A percentile compares a stretch with the other conserved stretches of the same genome.
These are phyloP conservation scores for Pestalotiopsis sp. DNA, from an alignment of 2,329 filamentous ascomycete genomes.

Conservation along the genomic window DNA sequence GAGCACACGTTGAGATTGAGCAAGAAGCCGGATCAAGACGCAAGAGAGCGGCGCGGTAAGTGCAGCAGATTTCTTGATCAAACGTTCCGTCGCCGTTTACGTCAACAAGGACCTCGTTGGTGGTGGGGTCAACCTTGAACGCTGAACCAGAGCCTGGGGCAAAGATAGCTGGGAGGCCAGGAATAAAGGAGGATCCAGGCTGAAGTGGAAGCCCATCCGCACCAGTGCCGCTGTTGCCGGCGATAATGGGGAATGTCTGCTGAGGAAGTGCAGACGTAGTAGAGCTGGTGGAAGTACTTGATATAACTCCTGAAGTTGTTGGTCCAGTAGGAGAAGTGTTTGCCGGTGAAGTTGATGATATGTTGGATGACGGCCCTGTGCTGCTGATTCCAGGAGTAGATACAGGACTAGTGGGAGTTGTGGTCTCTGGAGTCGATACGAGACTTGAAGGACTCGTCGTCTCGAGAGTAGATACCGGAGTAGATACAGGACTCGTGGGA, in stretches of 20 bases:
- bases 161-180: background rate
- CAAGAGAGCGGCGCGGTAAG: background rate
- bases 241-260: background rate
- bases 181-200: background rate
- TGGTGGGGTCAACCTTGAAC: background rate
- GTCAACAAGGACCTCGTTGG: background rate
- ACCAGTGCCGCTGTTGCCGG: background rate
- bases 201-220: background rate
- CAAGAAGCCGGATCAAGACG: background rate
- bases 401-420: background rate
- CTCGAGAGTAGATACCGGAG: background rate
- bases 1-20: background rate
- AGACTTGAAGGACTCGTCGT: background rate
- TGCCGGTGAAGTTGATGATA: background rate
- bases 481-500: background rate
- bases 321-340: background rate
- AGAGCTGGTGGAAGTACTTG: background rate
- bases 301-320: background rate
- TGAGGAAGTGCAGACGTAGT: background rate
- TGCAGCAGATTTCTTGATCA: background rate
- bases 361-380: background rate
- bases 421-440: background rate
- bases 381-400: background rate
- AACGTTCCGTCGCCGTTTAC: background rate
- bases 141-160: background rate